Evolutionary conservation across 23 red algal species (phyloP).

Genomic region (Gracilaria caudata): DNA sequence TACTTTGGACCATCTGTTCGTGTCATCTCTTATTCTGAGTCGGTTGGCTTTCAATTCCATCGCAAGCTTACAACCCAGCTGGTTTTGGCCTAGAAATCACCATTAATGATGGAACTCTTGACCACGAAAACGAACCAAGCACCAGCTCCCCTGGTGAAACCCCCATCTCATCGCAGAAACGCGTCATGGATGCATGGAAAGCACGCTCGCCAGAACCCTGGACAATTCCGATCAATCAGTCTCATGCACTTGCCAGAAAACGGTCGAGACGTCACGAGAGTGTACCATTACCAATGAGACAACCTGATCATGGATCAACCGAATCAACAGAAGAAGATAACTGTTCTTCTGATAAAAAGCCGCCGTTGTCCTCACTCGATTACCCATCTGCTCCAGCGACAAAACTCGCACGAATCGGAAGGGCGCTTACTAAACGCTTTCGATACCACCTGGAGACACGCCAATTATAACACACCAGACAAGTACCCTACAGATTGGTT

Average conservation of each 20-base stretch:
- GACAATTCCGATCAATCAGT: background rate
- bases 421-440: background rate
- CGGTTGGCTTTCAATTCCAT: conserved; percentile 75
- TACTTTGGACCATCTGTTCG: conserved; percentile 83
- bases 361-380: background rate
- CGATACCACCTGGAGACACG: conserved; percentile 11
- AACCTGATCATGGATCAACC: background rate
- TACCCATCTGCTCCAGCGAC: conserved; percentile 5
- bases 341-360: conserved; percentile 1
- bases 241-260: conserved; percentile 1
- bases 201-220: background rate
- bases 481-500: conserved; percentile 90
- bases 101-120: conserved; percentile 40
- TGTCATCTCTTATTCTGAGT: conserved; percentile 72
- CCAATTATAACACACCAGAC: conserved; percentile 12
- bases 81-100: conserved; percentile 87
- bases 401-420: background rate
- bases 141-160: background rate
- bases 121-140: background rate
- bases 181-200: conserved; percentile 8
- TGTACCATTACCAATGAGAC: background rate
- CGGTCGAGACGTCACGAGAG: background rate
- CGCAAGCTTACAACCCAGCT: conserved; percentile 82
- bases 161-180: background rate
- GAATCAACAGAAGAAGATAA: conserved; percentile 7